Evolutionary conservation across 306 rosid genomes (phyloP).

Genomic region (Mucuna pruriens): DNA sequence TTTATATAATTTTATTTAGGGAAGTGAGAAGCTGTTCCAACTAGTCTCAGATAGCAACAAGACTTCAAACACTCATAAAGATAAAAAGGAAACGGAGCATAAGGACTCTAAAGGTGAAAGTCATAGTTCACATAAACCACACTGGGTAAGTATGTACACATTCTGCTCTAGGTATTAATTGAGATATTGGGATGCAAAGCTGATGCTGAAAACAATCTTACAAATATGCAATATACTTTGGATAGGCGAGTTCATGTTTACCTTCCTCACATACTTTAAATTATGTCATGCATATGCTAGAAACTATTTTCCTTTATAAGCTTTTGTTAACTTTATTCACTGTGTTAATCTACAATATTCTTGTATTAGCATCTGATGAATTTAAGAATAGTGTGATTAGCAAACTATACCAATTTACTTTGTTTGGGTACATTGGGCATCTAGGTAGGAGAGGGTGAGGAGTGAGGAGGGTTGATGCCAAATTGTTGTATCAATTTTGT

Average conservation of each 20-base stretch:
- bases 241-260: neutral
- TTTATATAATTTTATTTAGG: constrained; percentile 52
- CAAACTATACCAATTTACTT: neutral
- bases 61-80: constrained; percentile 22
- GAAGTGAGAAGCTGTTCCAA: constrained; percentile 84
- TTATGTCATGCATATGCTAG: neutral
- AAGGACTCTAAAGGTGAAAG: constrained; percentile 36
- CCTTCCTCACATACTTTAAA: neutral
- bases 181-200: constrained; percentile 14
- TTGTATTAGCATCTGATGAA: neutral
- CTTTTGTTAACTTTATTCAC: constrained; percentile 23
- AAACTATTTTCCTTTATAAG: neutral
- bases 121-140: constrained; percentile 26
- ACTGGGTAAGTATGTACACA: constrained; percentile 59
- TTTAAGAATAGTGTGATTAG: neutral
- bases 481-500: too few relatives aligned
- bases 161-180: constrained; percentile 21
- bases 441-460: too few relatives aligned
- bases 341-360: constrained; percentile 9
- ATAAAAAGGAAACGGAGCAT: constrained; percentile 42
- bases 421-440: too few relatives aligned
- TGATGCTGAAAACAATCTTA: constrained; percentile 2
- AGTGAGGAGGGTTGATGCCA: too few relatives aligned
- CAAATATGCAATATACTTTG: constrained; percentile 18
- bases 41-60: constrained; percentile 64